Evolutionary conservation across 2,329 filamentous ascomycete species (phyloP).

Genomic region (Myriosclerotinia scirpicola): DNA sequence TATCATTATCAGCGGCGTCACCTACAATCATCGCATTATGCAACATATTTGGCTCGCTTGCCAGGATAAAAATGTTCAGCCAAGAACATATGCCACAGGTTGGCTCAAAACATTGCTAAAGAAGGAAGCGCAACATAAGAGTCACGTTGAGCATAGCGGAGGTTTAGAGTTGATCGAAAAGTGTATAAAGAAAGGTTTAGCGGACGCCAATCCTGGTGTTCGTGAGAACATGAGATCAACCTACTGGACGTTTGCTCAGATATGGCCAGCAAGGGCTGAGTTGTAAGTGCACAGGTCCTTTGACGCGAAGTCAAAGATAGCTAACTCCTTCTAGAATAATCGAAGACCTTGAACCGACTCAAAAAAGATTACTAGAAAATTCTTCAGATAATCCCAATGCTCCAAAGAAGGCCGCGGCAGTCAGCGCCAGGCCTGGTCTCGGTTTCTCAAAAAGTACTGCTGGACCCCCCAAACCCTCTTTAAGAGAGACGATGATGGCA

Average conservation of each 20-base stretch:
- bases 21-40: conserved; percentile 78
- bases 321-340: conserved; percentile 61
- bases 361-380: conserved; percentile 77
- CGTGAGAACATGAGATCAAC: conserved; percentile 81
- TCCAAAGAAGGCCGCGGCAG: conserved; percentile 54
- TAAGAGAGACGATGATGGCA: conserved; percentile 82
- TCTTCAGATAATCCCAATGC: conserved; percentile 79
- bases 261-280: conserved; percentile 79
- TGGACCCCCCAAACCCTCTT: conserved; percentile 57
- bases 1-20: conserved; percentile 72
- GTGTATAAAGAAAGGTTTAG: conserved; percentile 83
- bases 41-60: conserved; percentile 80
- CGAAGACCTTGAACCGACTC: conserved; percentile 72
- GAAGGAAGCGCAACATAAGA: conserved; percentile 76
- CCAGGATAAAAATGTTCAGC: conserved; percentile 91
- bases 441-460: conserved; percentile 64
- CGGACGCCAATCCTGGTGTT: conserved; percentile 85
- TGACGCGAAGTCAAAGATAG: neutral
- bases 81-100: conserved; percentile 71
- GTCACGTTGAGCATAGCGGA: conserved; percentile 78
- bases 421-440: conserved; percentile 53
- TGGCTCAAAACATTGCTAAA: conserved; percentile 84
- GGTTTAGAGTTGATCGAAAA: conserved; percentile 83
- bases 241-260: conserved; percentile 78
- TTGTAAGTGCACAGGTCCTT: conserved; percentile 50